These are phyloP conservation scores for Venturia pyrina DNA, from an alignment of 2,329 filamentous ascomycete genomes.

Conservation along the genomic window DNA sequence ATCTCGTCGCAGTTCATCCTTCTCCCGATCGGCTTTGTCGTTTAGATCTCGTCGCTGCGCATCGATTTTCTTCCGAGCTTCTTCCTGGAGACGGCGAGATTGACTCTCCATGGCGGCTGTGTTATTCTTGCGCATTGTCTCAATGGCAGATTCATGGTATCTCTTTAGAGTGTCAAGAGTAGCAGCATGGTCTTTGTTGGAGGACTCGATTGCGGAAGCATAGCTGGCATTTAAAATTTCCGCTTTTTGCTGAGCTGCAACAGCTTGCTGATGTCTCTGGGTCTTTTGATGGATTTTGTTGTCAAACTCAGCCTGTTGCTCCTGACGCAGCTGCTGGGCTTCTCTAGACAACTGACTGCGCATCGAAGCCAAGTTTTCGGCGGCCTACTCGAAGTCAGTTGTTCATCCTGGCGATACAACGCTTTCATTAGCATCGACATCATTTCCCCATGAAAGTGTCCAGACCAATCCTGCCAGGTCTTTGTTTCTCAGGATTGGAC, in stretches of 20 bases:
- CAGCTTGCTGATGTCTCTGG: not conserved
- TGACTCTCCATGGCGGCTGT: not conserved
- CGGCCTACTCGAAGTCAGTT: not conserved
- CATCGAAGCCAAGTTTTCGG: not conserved
- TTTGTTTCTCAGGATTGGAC: too few relatives aligned
- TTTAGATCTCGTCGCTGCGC: not conserved
- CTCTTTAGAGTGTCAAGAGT: not conserved
- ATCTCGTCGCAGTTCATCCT: slow-evolving; percentile 7
- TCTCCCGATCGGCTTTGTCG: slow-evolving; percentile 4
- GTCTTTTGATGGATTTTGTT: slow-evolving; percentile 9
- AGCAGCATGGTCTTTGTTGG: not conserved
- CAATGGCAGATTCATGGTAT: not conserved
- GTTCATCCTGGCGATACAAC: too few relatives aligned
- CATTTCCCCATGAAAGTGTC: too few relatives aligned
- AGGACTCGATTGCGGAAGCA: not conserved
- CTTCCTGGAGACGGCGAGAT: not conserved
- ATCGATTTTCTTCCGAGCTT: slow-evolving; percentile 1
- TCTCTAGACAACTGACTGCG: slow-evolving; percentile 3
- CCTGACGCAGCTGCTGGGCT: slow-evolving; percentile 4
- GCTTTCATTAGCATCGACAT: too few relatives aligned
- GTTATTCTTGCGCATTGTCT: not conserved
- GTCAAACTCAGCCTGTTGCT: slow-evolving; percentile 9
- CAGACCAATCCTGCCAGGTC: too few relatives aligned
- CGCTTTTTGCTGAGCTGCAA: slow-evolving; percentile 2
- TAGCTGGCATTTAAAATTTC: not conserved